Base-by-base conservation (phyloP, 2,329 filamentous ascomycete genomes). In the Diaporthe aspalathi region DNA sequence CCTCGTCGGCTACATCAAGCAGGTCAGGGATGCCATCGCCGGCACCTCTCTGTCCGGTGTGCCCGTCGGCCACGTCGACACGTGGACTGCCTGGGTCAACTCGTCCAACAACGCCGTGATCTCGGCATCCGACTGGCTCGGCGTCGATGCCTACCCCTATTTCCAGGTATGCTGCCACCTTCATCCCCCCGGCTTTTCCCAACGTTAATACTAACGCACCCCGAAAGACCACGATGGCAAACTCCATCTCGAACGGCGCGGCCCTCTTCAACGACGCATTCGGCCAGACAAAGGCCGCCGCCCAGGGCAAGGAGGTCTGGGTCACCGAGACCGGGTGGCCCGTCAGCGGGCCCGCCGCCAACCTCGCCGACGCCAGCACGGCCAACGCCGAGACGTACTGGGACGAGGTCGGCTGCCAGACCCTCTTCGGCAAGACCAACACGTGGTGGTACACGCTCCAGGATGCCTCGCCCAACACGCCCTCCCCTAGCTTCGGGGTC, bases 91-190 rank as follows among this genome's bases (percentile, higher is more conserved):
- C 57, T 95, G 90, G 86, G 89, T 90, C 78, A 94, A 97, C 81
- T 81, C 82, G 60, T 89, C 91, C 78, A 97, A 95, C 87, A 81
- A 83, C 67, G 89, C 86, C 50, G 90, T 97, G 71, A 89, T 93
- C 71, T 84, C 90, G 4, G 89, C 88, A 47, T 83, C 86, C 73
- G 94, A 97, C 84, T 97, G 90, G 86, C 81, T 97, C 71, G 94
- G 94, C 75, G 89, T 95, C 80, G 94, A 97, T 79, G 92, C 91
- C 17, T 97, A 96, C 88, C 93, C 88, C 24, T 97, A 94, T 86
- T 97, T 91, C 84, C 69, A 73, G 69, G 71, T 65, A 50, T 20
- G 20, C 32, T 4, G 5, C 32, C 8, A 5, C 5, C 32, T 32
- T 5, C 5, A 5, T 5, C 32, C 32, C 32, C 32, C 32, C 32